Evolutionary conservation across 75 land plant species (phyloP).

Genomic region (Pinus tabuliformis): DNA sequence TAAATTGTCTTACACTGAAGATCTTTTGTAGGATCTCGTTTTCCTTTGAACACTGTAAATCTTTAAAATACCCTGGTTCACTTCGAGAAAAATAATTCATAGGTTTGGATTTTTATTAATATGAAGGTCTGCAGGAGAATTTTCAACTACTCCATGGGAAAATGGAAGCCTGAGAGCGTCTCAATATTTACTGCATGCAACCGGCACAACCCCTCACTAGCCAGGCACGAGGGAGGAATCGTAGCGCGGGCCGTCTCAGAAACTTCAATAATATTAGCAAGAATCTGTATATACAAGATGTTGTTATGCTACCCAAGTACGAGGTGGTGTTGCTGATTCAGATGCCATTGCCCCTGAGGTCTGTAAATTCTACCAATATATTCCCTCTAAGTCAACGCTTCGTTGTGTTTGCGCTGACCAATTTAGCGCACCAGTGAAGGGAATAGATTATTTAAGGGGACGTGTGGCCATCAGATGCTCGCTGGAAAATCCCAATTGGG

Average conservation of each 20-base stretch:
- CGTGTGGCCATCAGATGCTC: slow-evolving; percentile 10
- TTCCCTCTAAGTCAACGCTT: neutral
- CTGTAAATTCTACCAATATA: neutral
- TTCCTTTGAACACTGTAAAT: neutral
- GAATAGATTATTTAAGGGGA: slow-evolving; percentile 21
- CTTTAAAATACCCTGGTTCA: no score
- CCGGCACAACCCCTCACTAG: neutral
- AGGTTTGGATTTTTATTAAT: neutral
- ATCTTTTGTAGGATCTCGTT: neutral
- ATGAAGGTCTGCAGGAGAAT: neutral
- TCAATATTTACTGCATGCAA: neutral
- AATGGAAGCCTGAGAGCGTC: neutral
- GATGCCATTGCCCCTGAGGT: neutral
- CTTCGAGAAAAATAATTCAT: no score
- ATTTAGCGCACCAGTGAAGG: slow-evolving; percentile 21
- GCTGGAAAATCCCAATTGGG: neutral
- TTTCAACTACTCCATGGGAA: neutral
- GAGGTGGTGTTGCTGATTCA: slow-evolving; percentile 25
- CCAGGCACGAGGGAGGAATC: neutral
- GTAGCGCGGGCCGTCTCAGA: no score
- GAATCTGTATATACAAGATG: slow-evolving; percentile 17
- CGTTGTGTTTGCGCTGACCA: slow-evolving; percentile 16
- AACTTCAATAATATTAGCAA: no score
- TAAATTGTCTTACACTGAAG: no score
- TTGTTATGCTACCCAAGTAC: slow-evolving; percentile 50